These are phyloP conservation scores for Carex myosuroides DNA, from an alignment of 176 grass and related monocot species.

Conservation along the genomic window DNA sequence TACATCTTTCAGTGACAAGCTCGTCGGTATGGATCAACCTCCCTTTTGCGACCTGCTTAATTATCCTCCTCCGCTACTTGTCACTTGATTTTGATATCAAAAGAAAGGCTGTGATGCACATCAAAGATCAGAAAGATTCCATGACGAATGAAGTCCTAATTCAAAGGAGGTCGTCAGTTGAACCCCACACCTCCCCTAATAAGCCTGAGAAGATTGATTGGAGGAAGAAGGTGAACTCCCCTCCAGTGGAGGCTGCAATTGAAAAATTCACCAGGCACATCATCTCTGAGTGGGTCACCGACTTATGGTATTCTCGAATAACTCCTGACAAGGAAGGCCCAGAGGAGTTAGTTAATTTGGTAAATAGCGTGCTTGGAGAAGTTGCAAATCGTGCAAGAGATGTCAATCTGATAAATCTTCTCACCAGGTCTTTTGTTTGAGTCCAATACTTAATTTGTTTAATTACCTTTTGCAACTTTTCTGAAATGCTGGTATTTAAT, in stretches of 20 bases:
- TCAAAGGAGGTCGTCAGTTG: constrained; percentile 18
- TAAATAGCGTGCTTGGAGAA: constrained; percentile 71
- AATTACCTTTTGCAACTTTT: background rate
- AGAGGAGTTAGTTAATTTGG: constrained; percentile 53
- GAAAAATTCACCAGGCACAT: constrained; percentile 86
- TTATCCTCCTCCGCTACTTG: constrained; percentile 65
- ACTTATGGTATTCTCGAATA: constrained; percentile 93
- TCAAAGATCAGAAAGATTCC: background rate
- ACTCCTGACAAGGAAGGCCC: constrained; percentile 88
- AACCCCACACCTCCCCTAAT: constrained; percentile 32
- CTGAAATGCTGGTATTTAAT: background rate
- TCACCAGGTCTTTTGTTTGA: constrained; percentile 61
- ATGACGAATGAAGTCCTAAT: constrained; percentile 26
- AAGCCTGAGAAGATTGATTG: constrained; percentile 47
- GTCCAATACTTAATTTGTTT: background rate
- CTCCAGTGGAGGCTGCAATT: constrained; percentile 74
- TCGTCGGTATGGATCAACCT: constrained; percentile 96
- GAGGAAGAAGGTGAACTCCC: constrained; percentile 85
- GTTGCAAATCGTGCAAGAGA: constrained; percentile 71
- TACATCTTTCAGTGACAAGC: constrained; percentile 78
- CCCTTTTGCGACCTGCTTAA: constrained; percentile 59
- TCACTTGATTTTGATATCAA: constrained; percentile 76
- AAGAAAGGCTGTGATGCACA: constrained; percentile 37
- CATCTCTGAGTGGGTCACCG: constrained; percentile 81
- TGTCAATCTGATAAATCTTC: constrained; percentile 72